Evolutionary conservation across 345 rosid species (phyloP).

Genomic region (Firmiana major): DNA sequence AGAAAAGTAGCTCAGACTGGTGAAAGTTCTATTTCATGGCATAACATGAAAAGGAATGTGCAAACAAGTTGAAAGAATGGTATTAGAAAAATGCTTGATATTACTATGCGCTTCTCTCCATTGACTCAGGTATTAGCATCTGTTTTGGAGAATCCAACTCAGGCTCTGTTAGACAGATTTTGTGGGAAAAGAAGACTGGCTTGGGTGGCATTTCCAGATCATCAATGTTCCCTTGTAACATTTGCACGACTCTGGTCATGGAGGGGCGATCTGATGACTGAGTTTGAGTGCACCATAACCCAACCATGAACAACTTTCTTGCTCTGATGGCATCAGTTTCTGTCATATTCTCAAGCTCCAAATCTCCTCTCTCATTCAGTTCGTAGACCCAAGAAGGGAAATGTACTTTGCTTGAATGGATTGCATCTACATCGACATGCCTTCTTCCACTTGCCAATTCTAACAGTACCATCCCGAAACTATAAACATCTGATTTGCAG

Average conservation of each 20-base stretch:
- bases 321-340: conserved; percentile 3
- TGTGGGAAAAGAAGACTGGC: conserved; percentile 25
- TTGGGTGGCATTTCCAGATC: conserved; percentile 31
- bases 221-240: conserved; percentile 25
- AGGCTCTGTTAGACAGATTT: not conserved
- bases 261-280: conserved; percentile 30
- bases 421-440: not conserved
- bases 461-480: conserved; percentile 5
- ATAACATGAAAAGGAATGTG: not conserved
- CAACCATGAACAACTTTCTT: conserved; percentile 29
- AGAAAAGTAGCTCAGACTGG: not conserved
- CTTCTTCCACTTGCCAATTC: conserved; percentile 13
- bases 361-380: conserved; percentile 7
- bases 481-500: conserved; percentile 17
- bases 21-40: not conserved
- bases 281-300: conserved; percentile 41
- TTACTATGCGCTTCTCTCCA: conserved; percentile 15
- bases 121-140: not conserved
- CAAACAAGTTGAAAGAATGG: not conserved
- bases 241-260: conserved; percentile 34
- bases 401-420: not conserved
- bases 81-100: not conserved
- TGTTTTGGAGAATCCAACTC: not conserved
- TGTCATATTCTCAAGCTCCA: conserved; percentile 11
- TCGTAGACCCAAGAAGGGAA: conserved; percentile 18